Conservation (phyloP, 164 flowering plant species). For the Magnolia changhungtana region DNA sequence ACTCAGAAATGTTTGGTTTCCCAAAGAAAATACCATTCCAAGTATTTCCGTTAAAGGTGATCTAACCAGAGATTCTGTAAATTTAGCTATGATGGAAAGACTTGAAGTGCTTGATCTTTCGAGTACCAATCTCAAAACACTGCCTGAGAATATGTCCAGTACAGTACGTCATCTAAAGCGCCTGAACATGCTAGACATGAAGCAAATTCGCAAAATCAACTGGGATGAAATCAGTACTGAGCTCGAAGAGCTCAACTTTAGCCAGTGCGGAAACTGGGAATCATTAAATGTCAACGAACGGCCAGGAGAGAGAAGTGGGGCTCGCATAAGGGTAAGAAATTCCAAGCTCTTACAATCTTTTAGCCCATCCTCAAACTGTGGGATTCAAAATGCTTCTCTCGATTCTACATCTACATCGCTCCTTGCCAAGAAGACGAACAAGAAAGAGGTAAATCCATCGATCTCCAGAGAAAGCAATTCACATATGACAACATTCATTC, state of each 20-base stretch:
- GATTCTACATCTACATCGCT: background rate
- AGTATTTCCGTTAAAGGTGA: background rate
- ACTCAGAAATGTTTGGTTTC: background rate
- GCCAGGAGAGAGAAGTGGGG: background rate
- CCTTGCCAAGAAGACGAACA: background rate
- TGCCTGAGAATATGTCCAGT: background rate
- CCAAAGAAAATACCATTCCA: no score
- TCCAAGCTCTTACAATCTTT: background rate
- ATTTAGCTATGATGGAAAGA: background rate
- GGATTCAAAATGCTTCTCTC: background rate
- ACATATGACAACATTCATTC: background rate
- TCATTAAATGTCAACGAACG: background rate
- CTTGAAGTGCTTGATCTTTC: constrained; percentile 1
- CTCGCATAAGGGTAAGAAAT: background rate
- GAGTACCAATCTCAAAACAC: background rate
- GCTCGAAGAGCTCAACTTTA: background rate
- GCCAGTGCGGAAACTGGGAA: background rate
- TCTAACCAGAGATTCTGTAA: background rate
- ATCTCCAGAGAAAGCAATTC: background rate
- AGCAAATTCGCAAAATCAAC: background rate
- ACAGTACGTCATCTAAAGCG: background rate
- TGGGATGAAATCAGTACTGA: background rate
- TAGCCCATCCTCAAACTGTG: background rate
- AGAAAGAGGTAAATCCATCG: background rate
- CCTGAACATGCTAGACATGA: background rate